A percentile compares a stretch with the other conserved stretches of the same genome.
These are phyloP conservation scores for Rheum nobile DNA, from an alignment of 148 eudicot species.

Conservation along the genomic window DNA sequence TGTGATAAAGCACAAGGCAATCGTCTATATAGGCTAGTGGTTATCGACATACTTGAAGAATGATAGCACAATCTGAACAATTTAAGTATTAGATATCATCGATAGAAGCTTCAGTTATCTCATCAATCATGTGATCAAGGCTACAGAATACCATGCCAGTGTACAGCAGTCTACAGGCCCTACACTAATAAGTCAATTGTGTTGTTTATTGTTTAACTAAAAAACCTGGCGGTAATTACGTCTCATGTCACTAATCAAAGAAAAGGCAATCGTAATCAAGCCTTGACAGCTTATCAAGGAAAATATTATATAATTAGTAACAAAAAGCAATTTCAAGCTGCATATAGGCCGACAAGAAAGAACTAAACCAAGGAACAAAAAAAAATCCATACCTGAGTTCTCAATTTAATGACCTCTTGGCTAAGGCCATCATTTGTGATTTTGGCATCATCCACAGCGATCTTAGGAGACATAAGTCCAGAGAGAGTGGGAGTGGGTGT, in stretches of 20 bases:
- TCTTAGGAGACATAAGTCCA: conserved; percentile 71
- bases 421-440: conserved; percentile 50
- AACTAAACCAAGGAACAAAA: neutral
- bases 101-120: neutral
- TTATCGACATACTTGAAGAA: neutral
- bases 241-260: neutral
- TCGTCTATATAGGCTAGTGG: neutral
- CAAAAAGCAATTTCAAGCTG: neutral
- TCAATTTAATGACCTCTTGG: conserved; percentile 60
- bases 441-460: conserved; percentile 44
- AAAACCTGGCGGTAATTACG: neutral
- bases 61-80: neutral
- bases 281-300: neutral
- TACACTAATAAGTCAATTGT: neutral
- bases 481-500: conserved; percentile 91
- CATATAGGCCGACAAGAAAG: neutral
- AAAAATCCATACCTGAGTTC: conserved; percentile 57
- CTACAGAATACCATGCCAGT: neutral
- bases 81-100: neutral
- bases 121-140: neutral
- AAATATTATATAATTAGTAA: neutral
- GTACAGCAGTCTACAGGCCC: neutral
- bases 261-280: neutral
- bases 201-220: neutral
- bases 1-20: neutral